phyloP scores from a whole-genome alignment of 1,284 basidiomycete species.

The Anthracocystis setariae region DNA sequence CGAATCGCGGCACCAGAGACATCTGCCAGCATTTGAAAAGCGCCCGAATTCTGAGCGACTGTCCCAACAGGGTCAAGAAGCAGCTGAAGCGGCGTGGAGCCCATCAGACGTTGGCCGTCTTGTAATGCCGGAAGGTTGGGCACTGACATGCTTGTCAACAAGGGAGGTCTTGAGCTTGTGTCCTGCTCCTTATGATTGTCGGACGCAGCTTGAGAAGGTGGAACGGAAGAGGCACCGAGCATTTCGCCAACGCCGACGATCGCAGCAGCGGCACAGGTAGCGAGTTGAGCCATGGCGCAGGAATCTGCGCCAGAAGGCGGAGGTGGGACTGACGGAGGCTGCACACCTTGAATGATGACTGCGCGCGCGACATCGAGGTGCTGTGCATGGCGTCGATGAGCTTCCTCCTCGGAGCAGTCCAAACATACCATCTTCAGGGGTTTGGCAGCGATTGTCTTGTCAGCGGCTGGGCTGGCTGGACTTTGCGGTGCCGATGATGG shows the following conservation, averaged over 20 bases:
- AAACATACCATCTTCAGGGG: conserved; percentile 52
- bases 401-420: conserved; percentile 50
- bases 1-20: conserved; percentile 48
- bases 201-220: neutral
- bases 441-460: conserved; percentile 10
- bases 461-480: neutral
- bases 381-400: conserved; percentile 34
- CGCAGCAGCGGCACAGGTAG: conserved; percentile 35
- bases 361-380: conserved; percentile 25
- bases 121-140: conserved; percentile 30
- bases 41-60: conserved; percentile 42
- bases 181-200: neutral
- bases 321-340: too few species aligned
- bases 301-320: neutral
- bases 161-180: conserved; percentile 9
- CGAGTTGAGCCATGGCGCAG: too few species aligned
- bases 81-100: conserved; percentile 49
- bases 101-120: conserved; percentile 38
- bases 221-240: conserved; percentile 8
- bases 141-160: conserved; percentile 41
- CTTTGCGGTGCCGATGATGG: neutral
- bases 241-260: conserved; percentile 30
- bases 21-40: conserved; percentile 54
- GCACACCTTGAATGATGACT: conserved; percentile 1
- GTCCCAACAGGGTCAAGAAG: conserved; percentile 42